Evolutionary conservation across 345 rosid species (phyloP).

Genomic region (Euphorbia pulcherrima): DNA sequence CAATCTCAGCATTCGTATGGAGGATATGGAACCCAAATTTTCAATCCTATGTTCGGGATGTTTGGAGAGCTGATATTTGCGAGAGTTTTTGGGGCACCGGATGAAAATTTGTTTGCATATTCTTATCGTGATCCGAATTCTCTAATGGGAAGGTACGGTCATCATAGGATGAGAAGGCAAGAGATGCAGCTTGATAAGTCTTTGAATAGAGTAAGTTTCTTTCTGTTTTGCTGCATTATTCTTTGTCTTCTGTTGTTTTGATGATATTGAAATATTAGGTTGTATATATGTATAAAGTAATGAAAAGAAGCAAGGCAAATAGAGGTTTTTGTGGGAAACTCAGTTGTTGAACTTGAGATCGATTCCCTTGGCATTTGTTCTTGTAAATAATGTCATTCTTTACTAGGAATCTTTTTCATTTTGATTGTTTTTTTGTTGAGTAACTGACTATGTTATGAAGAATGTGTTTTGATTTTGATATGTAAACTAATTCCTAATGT

Average conservation of each 20-base stretch:
- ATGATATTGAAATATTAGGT: neutral
- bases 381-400: slow-evolving; percentile 11
- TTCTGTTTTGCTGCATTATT: slow-evolving; percentile 26
- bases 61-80: slow-evolving; percentile 42
- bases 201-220: slow-evolving; percentile 23
- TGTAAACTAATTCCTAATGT: too few species aligned
- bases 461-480: too few species aligned
- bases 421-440: too few species aligned
- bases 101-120: slow-evolving; percentile 41
- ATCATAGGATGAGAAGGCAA: slow-evolving; percentile 26
- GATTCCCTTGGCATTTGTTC: slow-evolving; percentile 3
- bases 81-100: slow-evolving; percentile 26
- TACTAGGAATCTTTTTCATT: neutral
- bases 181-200: slow-evolving; percentile 29
- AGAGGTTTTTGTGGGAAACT: neutral
- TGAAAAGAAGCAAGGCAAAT: neutral
- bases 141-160: slow-evolving; percentile 9
- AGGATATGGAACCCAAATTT: slow-evolving; percentile 28
- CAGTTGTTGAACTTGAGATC: too few species aligned
- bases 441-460: too few species aligned
- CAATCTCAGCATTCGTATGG: slow-evolving; percentile 28
- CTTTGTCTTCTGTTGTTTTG: slow-evolving; percentile 29
- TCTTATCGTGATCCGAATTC: slow-evolving; percentile 22
- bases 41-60: slow-evolving; percentile 52
- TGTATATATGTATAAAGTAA: slow-evolving; percentile 16